Base-by-base conservation (phyloP, 441 rosid genomes). In the Omphalea diandra region DNA sequence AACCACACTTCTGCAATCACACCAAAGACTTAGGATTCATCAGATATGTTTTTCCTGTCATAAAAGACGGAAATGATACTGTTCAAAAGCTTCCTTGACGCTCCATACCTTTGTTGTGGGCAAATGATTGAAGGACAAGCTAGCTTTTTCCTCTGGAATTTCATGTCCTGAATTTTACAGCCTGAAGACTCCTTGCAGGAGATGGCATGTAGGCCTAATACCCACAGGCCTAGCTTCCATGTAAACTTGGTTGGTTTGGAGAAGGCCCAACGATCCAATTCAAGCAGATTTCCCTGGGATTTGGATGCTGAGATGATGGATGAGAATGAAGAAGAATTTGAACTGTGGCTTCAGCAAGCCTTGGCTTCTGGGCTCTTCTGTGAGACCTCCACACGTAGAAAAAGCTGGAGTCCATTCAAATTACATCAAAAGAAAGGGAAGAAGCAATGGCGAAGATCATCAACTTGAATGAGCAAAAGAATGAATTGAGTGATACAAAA, bases 351-450 rank as follows among this genome's bases (percentile, higher is more conserved):
- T 73, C 96, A 91, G 81, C 97, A 93, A 71, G 98, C 97, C 33
- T 80, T 96, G 49, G 98, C 97, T 67, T 88, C 97, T 26, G 99
- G 99, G 62, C 90, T 93, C 69, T 96, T 96, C 52, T 91, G 90
- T 6, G 99, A 96, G 77, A 86, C 96, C 56, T 83, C 97, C 6
- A 85, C 86, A 73, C 94, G 97, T n/a, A 86, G 93, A 76, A 93
- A 91, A 80, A 96, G 96, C 79, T 96, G 99, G 99, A 91, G 98
- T 69, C 98, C 97, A 9, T 96, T 96, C 82, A 96, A 96, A 83
- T 79, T 90, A 76, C 77, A 82, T 76, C 98, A 87, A 77, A 89
- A 85, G 87, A 96, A 91, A 81, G 83, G 86, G 58, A 91, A 87
- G 88, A 93, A 83, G 77, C 97, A 96, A 75, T 93, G 93, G 97